phyloP scores from a whole-genome alignment of 192 early-diverging fungal species.

The Podila verticillata region DNA sequence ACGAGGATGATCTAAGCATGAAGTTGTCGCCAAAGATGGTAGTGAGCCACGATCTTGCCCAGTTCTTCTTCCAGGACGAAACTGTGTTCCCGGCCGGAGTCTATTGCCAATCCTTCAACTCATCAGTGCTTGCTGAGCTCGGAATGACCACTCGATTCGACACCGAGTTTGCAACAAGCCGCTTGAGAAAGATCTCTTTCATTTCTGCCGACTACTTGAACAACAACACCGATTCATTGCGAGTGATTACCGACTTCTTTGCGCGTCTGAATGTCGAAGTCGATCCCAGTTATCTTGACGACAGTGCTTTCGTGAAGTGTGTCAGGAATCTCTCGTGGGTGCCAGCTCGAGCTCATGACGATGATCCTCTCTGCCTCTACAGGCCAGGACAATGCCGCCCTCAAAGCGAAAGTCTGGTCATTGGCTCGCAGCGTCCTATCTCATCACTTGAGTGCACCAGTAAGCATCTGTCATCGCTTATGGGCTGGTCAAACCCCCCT shows the following conservation, averaged over 20 bases:
- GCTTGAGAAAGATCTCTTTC: too few relatives aligned
- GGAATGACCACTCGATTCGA: slow-evolving; percentile 15
- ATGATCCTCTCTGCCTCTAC: not conserved
- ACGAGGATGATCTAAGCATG: too few relatives aligned
- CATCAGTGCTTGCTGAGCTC: slow-evolving; percentile 4
- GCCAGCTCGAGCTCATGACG: not conserved
- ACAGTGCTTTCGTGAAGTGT: not conserved
- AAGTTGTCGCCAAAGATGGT: not conserved
- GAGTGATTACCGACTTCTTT: too few relatives aligned
- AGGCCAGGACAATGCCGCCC: slow-evolving; percentile 18
- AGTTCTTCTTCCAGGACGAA: slow-evolving; percentile 9
- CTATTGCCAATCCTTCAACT: not conserved
- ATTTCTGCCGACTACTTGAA: too few relatives aligned
- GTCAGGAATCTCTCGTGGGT: slow-evolving; percentile 10
- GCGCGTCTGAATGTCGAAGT: too few relatives aligned
- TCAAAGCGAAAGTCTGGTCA: not conserved
- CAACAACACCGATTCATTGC: too few relatives aligned
- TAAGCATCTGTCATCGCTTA: not conserved
- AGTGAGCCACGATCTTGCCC: not conserved
- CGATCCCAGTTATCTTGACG: too few relatives aligned
- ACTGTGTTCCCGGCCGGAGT: slow-evolving; percentile 19
- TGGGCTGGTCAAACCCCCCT: slow-evolving; percentile 26
- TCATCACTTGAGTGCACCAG: not conserved
- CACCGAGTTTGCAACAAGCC: not conserved
- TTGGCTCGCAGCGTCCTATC: slow-evolving; percentile 15